Percentiles rank a stretch among this genome's conserved stretches.
phyloP scores from a whole-genome alignment of 2,329 filamentous ascomycete species.

The Ascosphaera apis region DNA sequence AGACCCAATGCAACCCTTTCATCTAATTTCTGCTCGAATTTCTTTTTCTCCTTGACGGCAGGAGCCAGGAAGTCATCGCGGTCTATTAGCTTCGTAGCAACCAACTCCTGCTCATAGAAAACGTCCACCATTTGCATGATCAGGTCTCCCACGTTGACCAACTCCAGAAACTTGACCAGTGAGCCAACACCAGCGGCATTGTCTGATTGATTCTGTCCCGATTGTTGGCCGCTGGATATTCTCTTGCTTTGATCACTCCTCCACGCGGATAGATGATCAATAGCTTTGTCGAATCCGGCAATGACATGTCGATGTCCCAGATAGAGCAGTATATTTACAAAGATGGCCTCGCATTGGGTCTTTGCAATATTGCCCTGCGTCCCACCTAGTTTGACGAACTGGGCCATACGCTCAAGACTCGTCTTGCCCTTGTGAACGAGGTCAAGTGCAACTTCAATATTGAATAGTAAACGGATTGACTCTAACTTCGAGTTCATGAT shows the following conservation, averaged over 20 bases:
- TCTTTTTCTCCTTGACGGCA: constrained; percentile 85
- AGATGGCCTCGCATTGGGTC: constrained; percentile 75
- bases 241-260: constrained; percentile 47
- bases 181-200: constrained; percentile 58
- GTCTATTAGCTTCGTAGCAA: constrained; percentile 60
- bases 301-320: constrained; percentile 74
- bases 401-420: constrained; percentile 61
- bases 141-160: constrained; percentile 92
- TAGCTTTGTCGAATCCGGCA: constrained; percentile 79
- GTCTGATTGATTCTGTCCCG: too few relatives aligned
- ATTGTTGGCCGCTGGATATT: constrained; percentile 41
- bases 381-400: constrained; percentile 60
- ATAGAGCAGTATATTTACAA: constrained; percentile 61
- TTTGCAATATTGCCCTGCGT: constrained; percentile 62
- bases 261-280: constrained; percentile 74
- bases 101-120: constrained; percentile 90
- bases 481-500: constrained; percentile 89
- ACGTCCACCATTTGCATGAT: constrained; percentile 99
- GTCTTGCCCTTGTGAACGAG: constrained; percentile 75
- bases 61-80: constrained; percentile 87
- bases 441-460: constrained; percentile 79
- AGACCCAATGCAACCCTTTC: constrained; percentile 86
- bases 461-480: constrained; percentile 85
- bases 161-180: constrained; percentile 81
- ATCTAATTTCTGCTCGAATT: constrained; percentile 95